Evolutionary conservation across 2,329 filamentous ascomycete species (phyloP).

Genomic region (Verticillium nubilum): DNA sequence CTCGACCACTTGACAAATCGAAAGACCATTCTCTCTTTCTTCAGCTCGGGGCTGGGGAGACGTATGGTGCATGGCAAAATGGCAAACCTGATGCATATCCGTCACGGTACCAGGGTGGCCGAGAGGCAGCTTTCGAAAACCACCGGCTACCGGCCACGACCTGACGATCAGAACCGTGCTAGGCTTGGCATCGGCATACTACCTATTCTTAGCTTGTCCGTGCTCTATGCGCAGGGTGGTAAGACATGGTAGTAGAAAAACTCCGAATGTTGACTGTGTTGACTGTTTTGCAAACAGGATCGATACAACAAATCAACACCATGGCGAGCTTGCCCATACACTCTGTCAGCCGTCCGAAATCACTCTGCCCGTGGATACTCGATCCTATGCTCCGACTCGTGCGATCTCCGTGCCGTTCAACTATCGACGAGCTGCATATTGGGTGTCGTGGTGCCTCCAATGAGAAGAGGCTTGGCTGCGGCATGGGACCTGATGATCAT

Average conservation of each 20-base stretch:
- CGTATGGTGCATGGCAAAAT: not conserved
- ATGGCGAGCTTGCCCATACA: not conserved
- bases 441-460: constrained; percentile 4
- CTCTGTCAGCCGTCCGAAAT: not conserved
- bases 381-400: constrained; percentile 8
- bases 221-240: not conserved
- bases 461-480: not conserved
- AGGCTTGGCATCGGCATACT: not conserved
- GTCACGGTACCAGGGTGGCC: not conserved
- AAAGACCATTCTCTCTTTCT: not conserved
- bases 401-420: constrained; percentile 7
- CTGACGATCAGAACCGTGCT: not conserved
- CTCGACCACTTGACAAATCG: not conserved
- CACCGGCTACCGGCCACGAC: not conserved
- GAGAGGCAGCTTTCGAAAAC: not conserved
- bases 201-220: not conserved
- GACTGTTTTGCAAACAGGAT: not conserved
- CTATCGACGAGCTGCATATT: not conserved
- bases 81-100: not conserved
- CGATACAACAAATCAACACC: not conserved
- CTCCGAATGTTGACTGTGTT: not conserved
- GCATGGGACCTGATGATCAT: constrained; percentile 1
- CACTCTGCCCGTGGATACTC: constrained; percentile 1
- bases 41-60: not conserved
- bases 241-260: not conserved